phyloP scores from a whole-genome alignment of 169 alveolate genomes.

The Besnoitia besnoiti region DNA sequence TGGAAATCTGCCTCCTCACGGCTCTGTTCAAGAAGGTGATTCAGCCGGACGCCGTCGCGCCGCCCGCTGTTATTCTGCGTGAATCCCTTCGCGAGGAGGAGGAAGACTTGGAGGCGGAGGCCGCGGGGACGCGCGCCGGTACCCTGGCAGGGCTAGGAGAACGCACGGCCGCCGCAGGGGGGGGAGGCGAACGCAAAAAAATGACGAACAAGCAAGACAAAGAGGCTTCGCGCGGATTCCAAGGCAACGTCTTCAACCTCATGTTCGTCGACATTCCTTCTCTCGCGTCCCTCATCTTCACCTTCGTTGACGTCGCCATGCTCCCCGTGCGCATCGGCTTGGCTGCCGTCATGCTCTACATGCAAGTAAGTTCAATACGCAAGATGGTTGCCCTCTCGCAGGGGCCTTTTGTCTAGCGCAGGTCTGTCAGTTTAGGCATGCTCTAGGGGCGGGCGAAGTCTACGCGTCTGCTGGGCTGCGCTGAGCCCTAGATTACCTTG shows the following conservation, averaged over 20 bases:
- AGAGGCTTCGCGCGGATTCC: background rate
- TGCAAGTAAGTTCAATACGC: conserved; percentile 42
- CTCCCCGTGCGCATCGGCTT: conserved; percentile 48
- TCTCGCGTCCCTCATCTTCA: conserved; percentile 48
- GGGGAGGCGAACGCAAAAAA: background rate
- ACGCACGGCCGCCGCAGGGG: background rate
- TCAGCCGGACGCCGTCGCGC: background rate
- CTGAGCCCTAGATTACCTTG: too few relatives aligned
- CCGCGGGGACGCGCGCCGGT: background rate
- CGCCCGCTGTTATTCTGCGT: conserved; percentile 10
- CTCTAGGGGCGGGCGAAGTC: too few relatives aligned
- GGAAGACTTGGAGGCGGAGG: background rate
- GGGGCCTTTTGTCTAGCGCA: too few relatives aligned
- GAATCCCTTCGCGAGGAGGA: background rate
- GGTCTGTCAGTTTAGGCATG: too few relatives aligned
- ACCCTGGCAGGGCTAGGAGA: background rate
- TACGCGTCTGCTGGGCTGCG: too few relatives aligned
- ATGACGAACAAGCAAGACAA: background rate
- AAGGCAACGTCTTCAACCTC: conserved; percentile 37
- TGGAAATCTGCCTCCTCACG: conserved; percentile 40
- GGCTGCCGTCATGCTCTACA: conserved; percentile 36
- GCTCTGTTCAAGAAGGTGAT: conserved; percentile 45
- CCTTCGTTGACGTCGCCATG: conserved; percentile 32
- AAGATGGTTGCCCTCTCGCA: too few relatives aligned
- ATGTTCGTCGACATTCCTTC: conserved; percentile 63